Evolutionary conservation across 306 rosid genomes (phyloP).

Genomic region (Prunus davidiana): DNA sequence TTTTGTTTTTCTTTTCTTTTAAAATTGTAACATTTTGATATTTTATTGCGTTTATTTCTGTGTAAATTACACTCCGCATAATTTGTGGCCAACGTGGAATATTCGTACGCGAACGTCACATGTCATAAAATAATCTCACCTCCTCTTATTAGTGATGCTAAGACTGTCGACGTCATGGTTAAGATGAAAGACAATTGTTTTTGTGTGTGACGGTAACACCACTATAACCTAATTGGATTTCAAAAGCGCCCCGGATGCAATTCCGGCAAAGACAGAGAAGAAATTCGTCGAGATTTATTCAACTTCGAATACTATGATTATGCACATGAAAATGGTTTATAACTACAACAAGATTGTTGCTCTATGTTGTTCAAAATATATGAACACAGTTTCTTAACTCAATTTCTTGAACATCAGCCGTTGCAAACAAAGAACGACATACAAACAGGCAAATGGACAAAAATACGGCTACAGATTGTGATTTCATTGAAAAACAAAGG

Average conservation of each 20-base stretch:
- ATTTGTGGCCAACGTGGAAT: conserved; percentile 7
- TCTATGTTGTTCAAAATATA: too few species aligned
- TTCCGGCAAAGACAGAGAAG: too few species aligned
- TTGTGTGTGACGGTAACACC: too few species aligned
- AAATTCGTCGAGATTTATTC: not conserved
- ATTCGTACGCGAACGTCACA: not conserved
- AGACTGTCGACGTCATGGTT: too few species aligned
- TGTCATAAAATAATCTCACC: not conserved
- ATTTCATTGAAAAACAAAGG: not conserved
- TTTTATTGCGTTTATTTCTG: not conserved
- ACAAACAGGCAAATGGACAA: not conserved
- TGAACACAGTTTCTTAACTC: not conserved
- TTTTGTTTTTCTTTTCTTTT: too few species aligned
- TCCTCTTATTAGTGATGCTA: not conserved
- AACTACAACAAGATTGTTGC: too few species aligned
- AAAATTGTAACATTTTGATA: not conserved
- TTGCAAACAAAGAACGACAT: not conserved
- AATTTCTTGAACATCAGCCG: not conserved
- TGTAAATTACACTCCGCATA: not conserved
- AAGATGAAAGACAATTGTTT: too few species aligned
- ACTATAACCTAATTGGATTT: too few species aligned
- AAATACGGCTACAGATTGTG: not conserved
- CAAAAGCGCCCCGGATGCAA: too few species aligned
- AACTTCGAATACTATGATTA: not conserved
- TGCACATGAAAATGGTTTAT: not conserved